A percentile compares a stretch with the other conserved stretches of the same genome.
Conservation (phyloP, 164 flowering plant genomes). For the Litsea cubeba region DNA sequence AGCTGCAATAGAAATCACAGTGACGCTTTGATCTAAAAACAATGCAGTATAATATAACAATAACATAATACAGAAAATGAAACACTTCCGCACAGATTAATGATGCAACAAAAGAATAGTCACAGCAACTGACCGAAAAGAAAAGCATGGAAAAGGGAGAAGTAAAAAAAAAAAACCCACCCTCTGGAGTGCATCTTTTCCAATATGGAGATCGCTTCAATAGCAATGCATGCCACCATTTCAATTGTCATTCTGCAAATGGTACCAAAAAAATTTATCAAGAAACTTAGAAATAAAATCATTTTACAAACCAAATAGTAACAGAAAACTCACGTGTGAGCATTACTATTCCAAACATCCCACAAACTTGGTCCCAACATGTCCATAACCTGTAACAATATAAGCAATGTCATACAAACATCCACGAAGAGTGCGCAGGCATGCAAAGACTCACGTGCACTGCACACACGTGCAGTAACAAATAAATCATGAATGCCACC, state of each 20-base stretch:
- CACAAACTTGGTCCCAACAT: constrained; percentile 95
- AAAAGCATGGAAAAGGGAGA: neutral
- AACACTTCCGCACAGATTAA: neutral
- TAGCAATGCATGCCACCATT: constrained; percentile 24
- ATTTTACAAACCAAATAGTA: neutral
- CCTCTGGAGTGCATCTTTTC: constrained; percentile 25
- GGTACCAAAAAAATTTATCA: neutral
- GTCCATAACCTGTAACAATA: constrained; percentile 78
- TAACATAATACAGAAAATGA: neutral
- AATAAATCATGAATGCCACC: neutral
- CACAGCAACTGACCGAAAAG: neutral
- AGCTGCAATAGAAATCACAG: constrained; percentile 30
- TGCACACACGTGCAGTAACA: neutral
- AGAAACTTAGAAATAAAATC: neutral
- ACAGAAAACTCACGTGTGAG: constrained; percentile 12
- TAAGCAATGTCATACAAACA: neutral
- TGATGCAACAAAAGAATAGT: neutral
- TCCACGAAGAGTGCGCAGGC: neutral
- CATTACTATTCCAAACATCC: constrained; percentile 90
- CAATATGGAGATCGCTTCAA: constrained; percentile 20
- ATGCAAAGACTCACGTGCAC: neutral
- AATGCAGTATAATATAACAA: neutral
- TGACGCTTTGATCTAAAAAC: no score
- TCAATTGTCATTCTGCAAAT: constrained; percentile 15
- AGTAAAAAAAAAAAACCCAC: constrained; percentile 15